Evolutionary conservation across 1,284 basidiomycete species (phyloP).

Genomic region (Cutaneotrichosporon spelunceum): DNA sequence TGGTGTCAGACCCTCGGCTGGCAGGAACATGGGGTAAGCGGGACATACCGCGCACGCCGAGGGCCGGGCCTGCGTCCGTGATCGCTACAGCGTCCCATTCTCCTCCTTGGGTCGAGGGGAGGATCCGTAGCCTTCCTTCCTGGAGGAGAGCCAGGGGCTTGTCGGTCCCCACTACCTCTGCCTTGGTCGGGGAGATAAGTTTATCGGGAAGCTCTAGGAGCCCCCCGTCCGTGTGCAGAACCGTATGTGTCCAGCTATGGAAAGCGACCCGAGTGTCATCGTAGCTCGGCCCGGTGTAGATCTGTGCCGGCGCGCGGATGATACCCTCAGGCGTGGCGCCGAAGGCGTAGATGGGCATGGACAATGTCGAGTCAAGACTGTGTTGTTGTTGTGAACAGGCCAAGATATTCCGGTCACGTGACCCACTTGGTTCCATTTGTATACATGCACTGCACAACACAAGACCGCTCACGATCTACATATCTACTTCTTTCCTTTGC

Average conservation of each 20-base stretch:
- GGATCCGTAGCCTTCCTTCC: background rate
- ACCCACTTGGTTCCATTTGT: no score
- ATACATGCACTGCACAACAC: background rate
- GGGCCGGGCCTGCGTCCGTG: background rate
- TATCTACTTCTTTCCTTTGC: constrained; percentile 15
- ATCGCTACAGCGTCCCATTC: background rate
- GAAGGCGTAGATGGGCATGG: background rate
- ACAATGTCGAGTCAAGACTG: background rate
- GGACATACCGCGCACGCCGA: background rate
- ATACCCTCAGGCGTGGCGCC: background rate
- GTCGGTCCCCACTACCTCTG: background rate
- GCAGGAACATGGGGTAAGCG: no score
- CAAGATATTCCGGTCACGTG: background rate
- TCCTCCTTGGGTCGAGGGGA: background rate
- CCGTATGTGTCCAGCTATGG: constrained; percentile 1
- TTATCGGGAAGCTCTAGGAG: background rate
- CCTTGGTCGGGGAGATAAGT: background rate
- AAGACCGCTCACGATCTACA: background rate
- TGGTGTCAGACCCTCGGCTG: no score
- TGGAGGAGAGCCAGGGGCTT: background rate
- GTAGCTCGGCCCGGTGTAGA: background rate
- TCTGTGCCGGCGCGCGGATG: background rate
- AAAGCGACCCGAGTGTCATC: background rate
- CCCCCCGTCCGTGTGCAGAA: background rate
- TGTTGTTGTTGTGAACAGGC: background rate